Evolutionary conservation across 202 grass and related monocot species (phyloP), one percentile per base, ranked within the genome.

Genomic region (Thinopyrum obtusiflorum): DNA sequence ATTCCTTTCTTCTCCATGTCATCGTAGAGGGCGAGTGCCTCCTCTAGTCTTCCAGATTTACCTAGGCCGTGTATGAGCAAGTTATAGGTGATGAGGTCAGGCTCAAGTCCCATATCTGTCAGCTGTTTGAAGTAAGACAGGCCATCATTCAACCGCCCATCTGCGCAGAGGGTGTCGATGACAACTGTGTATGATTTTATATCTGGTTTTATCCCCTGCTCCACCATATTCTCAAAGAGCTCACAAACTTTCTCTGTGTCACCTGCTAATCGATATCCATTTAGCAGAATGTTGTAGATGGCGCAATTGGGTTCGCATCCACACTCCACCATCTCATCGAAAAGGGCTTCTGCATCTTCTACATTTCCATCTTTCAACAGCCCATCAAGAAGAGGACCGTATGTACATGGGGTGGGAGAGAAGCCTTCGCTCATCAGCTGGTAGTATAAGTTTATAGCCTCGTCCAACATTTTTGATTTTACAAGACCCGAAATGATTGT

Each of bases 271-370:
- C 88, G 84, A 71, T 89, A 90, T 7, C 96, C 97, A 78, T 93
- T 96, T 33, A 96, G 84, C 61, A 96, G 63, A 91, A 98, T 98
- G 77, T 98, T 98, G 61, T 92, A 98, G 86, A 96, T 96, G 37
- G 91, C 89, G 77, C 83, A 86, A 76, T 96, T 96, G 73, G 92
- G 93, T 83, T 88, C 86, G 82, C 97, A 96, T 20, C 93, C 90
- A 63, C 88, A 89, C 68, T 89, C 91, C 76, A 89, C 24, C 97
- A 98, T 98, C 83, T 95, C 92, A 65, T 83, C 77, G 61, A 94
- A 92, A 61, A 98, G 51, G 42, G 80, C 84, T 88, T 94, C 93
- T 53, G 97, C 93, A 27, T 98, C 88, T 67, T 89, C 82, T 60
- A 91, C 86, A 36, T 86, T 92, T 84, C 93, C 88, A 40, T 81